Conservation (phyloP, 2,329 filamentous ascomycete species). For the Xylariaceae sp. region DNA sequence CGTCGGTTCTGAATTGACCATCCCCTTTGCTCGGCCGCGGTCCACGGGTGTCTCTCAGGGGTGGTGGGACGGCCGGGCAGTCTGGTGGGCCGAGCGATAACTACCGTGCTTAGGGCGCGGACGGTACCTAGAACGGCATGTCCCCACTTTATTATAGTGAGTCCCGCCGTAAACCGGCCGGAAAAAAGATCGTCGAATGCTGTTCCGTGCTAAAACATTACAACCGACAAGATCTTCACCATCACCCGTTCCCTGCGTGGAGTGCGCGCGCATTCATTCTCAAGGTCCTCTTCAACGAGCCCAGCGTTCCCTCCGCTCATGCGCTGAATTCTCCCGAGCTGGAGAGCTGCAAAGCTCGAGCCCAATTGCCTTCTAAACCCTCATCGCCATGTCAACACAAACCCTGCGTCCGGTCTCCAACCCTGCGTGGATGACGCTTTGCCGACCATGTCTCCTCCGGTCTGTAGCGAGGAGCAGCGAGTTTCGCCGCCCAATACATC, state of each 20-base stretch:
- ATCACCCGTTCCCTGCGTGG: too few species aligned
- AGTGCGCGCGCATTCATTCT: background rate
- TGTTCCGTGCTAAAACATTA: background rate
- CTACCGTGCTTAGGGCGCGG: too few species aligned
- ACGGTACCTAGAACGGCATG: too few species aligned
- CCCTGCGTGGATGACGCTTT: slow-evolving; percentile 22
- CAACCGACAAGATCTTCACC: background rate
- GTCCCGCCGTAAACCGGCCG: too few species aligned
- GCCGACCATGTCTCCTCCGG: slow-evolving; percentile 26
- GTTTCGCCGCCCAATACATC: slow-evolving; percentile 38
- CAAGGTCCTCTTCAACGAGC: too few species aligned
- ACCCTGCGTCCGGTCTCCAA: slow-evolving; percentile 7
- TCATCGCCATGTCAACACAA: slow-evolving; percentile 21
- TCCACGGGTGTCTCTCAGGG: too few species aligned
- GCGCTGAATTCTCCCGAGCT: background rate
- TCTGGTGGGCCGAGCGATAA: too few species aligned
- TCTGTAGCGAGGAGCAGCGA: slow-evolving; percentile 16
- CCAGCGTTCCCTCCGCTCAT: background rate
- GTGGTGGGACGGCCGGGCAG: too few species aligned
- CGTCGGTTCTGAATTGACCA: too few species aligned
- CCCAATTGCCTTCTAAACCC: background rate
- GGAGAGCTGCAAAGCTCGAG: slow-evolving; percentile 13
- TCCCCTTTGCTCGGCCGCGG: too few species aligned
- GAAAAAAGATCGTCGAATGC: too few species aligned
- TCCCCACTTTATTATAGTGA: background rate